These are phyloP conservation scores for Dichotomocladium elegans DNA, from an alignment of 371 early-diverging fungal genomes.

Conservation along the genomic window DNA sequence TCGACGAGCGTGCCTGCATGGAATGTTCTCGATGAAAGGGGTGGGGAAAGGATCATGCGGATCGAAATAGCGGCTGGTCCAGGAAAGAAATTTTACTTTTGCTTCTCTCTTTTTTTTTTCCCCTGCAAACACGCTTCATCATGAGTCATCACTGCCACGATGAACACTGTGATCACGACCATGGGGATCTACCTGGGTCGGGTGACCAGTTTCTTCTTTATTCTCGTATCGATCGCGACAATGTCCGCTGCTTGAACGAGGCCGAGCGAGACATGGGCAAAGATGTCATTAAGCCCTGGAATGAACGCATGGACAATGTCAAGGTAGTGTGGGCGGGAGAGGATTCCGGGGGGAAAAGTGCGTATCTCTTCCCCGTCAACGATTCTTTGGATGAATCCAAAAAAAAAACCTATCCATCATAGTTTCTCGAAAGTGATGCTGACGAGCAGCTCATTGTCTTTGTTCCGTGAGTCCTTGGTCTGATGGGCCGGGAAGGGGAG, in stretches of 20 bases:
- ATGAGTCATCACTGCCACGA: constrained; percentile 41
- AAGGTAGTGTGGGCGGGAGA: constrained; percentile 38
- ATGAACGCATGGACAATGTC: constrained; percentile 68
- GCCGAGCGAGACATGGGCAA: constrained; percentile 63
- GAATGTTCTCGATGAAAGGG: too few relatives aligned
- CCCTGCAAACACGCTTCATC: too few relatives aligned
- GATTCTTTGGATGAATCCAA: neutral
- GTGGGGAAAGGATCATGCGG: too few relatives aligned
- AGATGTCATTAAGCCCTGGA: constrained; percentile 82
- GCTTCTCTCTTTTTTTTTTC: too few relatives aligned
- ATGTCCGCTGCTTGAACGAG: constrained; percentile 83
- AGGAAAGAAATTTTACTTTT: too few relatives aligned
- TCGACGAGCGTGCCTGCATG: too few relatives aligned
- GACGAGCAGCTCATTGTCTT: constrained; percentile 88
- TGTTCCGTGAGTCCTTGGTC: constrained; percentile 70
- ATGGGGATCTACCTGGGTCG: constrained; percentile 62
- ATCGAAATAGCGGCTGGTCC: too few relatives aligned
- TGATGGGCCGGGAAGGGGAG: too few relatives aligned
- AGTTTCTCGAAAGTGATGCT: constrained; percentile 80
- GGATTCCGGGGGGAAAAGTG: neutral
- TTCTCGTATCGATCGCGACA: constrained; percentile 75
- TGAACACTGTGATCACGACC: constrained; percentile 76
- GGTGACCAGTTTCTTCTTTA: constrained; percentile 79
- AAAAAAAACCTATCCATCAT: neutral
- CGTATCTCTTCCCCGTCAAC: neutral